These are phyloP conservation scores for Citrus trifoliata DNA, from an alignment of 345 rosid species.

Conservation along the genomic window DNA sequence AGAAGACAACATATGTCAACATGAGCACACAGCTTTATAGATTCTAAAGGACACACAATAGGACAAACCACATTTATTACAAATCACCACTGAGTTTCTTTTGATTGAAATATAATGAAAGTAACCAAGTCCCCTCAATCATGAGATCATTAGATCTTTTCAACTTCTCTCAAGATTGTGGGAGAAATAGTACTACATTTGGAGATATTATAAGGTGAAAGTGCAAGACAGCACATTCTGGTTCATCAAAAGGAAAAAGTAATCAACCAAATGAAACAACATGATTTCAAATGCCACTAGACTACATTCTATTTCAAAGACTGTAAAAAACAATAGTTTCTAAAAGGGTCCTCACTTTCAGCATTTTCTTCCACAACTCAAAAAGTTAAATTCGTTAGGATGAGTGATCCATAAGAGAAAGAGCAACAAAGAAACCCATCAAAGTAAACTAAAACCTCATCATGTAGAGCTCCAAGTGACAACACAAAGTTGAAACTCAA, in stretches of 20 bases:
- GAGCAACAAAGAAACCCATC: neutral
- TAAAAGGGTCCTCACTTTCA: neutral
- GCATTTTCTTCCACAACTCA: neutral
- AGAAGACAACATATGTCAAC: conserved; percentile 31
- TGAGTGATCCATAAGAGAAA: neutral
- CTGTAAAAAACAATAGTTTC: neutral
- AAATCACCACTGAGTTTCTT: conserved; percentile 15
- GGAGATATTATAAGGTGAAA: conserved; percentile 4
- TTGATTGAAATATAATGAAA: conserved; percentile 3
- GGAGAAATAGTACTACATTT: conserved; percentile 10
- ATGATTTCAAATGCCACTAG: conserved; percentile 1
- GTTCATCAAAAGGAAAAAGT: neutral
- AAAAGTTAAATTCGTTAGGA: neutral
- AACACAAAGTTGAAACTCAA: neutral
- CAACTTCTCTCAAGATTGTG: conserved; percentile 5
- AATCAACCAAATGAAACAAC: neutral
- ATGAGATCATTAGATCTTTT: conserved; percentile 13
- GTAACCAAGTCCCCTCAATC: conserved; percentile 13
- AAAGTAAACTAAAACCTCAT: conserved; percentile 1
- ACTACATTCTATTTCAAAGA: neutral
- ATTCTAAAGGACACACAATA: conserved; percentile 17
- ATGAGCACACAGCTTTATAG: conserved; percentile 27
- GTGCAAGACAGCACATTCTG: conserved; percentile 9
- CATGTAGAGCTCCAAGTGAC: neutral
- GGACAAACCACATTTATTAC: conserved; percentile 24